Base-by-base conservation (phyloP, 2,329 filamentous ascomycete species). In the Fusarium sp. region DNA sequence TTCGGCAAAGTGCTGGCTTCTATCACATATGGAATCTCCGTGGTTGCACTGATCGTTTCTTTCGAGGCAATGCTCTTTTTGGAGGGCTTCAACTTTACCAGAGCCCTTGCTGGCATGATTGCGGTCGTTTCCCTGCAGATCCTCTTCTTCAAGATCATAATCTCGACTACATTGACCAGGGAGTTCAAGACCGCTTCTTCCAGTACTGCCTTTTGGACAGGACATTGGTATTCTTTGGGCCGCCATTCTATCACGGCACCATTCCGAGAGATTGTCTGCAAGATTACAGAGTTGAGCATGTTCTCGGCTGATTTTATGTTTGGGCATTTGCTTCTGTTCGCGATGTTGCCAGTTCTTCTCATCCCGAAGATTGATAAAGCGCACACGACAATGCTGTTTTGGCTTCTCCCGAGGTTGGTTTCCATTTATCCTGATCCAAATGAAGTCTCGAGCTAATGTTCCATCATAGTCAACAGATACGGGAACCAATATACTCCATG, bases 161-260 rank as follows among this genome's bases (percentile, higher is more conserved):
- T 57, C 52, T 57, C 52, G 14, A 57, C 52, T 9, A 24, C 31
- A 57, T 24, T 57, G 6, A 57, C 52, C 7, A 37, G 52, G 7
- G 52, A 57, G 52, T 57, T 57, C 31, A 57, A 57, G n/a, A 57
- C 52, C n/a, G 52, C 52, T 9, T 57, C 52, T n/a, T 57, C 52
- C 20, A 57, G 52, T 22, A 57, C 52, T 16, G 52, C 52, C 11
- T 57, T 57, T 13, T 57, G 52, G 52, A 57, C 52, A 24, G 52
- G 52, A 10, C 52, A 57, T 13, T 57, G 52, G 52, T 57, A 37
- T 20, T 57, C 52, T 4, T 3, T 57, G 14, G 52, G 52, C 6
- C 52, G 52, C 7, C 52, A 57, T 57, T 57, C 52, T 18, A 22
- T 57, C n/a, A 57, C 52, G 24, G 52, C 52, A 18, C 52, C 52